These are phyloP conservation scores for Ogataea hybrid DNA, from an alignment of 1,139 yeast genomes.

Conservation along the genomic window DNA sequence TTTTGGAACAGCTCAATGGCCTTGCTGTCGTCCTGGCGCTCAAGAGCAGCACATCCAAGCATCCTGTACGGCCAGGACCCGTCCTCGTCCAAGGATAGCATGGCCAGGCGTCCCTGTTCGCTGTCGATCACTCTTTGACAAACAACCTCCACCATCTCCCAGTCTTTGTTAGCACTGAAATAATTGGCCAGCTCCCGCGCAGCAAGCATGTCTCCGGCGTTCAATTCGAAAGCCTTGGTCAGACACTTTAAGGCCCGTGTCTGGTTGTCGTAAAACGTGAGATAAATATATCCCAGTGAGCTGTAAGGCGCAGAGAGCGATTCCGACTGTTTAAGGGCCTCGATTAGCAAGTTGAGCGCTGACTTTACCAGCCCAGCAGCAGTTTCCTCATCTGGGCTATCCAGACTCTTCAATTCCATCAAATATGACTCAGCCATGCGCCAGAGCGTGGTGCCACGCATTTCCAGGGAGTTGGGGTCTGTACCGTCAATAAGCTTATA, in stretches of 20 bases:
- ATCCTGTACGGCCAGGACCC: conserved; percentile 86
- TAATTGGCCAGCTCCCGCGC: conserved; percentile 71
- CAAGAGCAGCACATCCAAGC: conserved; percentile 75
- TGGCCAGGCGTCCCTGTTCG: conserved; percentile 52
- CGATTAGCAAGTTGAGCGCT: conserved; percentile 56
- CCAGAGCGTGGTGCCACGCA: conserved; percentile 65
- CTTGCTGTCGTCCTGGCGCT: conserved; percentile 67
- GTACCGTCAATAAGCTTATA: conserved; percentile 46
- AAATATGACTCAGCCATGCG: conserved; percentile 65
- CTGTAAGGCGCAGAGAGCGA: conserved; percentile 77
- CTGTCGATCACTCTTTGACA: conserved; percentile 64
- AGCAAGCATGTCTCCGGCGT: conserved; percentile 70
- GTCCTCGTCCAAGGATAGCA: conserved; percentile 40
- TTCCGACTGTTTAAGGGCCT: conserved; percentile 61
- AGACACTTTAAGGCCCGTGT: conserved; percentile 82
- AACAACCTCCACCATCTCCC: conserved; percentile 82
- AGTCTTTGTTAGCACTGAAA: conserved; percentile 64
- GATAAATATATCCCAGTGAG: conserved; percentile 70
- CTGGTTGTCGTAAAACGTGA: conserved; percentile 53
- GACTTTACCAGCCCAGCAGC: conserved; percentile 28
- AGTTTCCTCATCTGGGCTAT: conserved; percentile 26
- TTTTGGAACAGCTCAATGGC: conserved; percentile 90
- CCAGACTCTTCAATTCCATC: conserved; percentile 23
- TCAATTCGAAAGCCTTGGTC: conserved; percentile 86
- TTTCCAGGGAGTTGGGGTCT: conserved; percentile 51